These are phyloP conservation scores for Glaciozyma martinii DNA, from an alignment of 768 basidiomycete genomes.

Conservation along the genomic window DNA sequence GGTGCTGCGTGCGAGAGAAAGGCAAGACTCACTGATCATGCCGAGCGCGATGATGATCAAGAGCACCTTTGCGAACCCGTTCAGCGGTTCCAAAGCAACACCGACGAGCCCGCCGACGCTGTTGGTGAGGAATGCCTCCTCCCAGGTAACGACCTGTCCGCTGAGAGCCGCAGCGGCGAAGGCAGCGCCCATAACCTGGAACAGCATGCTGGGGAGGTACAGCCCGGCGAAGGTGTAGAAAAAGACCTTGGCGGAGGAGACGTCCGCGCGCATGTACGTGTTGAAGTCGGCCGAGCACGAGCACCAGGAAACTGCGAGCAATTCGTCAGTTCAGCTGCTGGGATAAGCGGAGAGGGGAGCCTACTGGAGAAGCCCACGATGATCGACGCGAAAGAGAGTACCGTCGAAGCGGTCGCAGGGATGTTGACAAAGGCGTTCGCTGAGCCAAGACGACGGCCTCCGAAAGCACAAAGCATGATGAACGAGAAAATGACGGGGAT, in stretches of 20 bases:
- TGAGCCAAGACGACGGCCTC: constrained; percentile 55
- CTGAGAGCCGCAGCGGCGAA: constrained; percentile 52
- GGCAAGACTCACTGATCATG: constrained; percentile 46
- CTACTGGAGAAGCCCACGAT: constrained; percentile 58
- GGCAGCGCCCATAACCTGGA: constrained; percentile 59
- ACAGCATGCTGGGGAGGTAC: constrained; percentile 46
- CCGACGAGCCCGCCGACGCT: constrained; percentile 45
- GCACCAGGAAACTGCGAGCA: constrained; percentile 43
- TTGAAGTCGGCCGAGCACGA: constrained; percentile 58
- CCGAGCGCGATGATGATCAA: constrained; percentile 65
- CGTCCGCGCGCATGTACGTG: constrained; percentile 41
- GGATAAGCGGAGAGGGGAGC: background rate
- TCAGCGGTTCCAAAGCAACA: constrained; percentile 41
- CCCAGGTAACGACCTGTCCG: constrained; percentile 37
- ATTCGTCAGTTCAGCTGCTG: constrained; percentile 45
- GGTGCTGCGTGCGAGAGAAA: too few species aligned
- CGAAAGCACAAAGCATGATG: constrained; percentile 60
- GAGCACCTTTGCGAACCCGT: constrained; percentile 46
- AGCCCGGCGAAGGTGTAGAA: constrained; percentile 59
- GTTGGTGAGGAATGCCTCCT: constrained; percentile 39
- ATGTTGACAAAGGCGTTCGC: constrained; percentile 42
- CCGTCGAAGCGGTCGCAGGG: constrained; percentile 50
- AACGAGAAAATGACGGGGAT: constrained; percentile 67
- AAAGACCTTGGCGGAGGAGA: constrained; percentile 48
- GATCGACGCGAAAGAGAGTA: constrained; percentile 61